Conservation (phyloP, 805 yeast species). For the Sugiyamaella smithiae region DNA sequence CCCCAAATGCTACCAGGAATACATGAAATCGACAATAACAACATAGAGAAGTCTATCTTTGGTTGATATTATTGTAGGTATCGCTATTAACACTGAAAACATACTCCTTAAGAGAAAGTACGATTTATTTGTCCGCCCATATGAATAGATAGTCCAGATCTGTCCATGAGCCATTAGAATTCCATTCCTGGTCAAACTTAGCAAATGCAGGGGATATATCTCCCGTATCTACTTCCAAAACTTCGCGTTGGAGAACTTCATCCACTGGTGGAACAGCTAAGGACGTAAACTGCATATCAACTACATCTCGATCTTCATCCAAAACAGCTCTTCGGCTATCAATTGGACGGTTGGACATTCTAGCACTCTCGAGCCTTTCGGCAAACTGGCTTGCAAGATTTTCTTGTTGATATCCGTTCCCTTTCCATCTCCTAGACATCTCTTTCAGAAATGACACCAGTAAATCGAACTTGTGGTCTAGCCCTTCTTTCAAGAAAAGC, state of each 20-base stretch:
- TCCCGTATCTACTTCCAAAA: not conserved
- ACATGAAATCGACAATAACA: conserved; percentile 5
- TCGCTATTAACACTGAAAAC: no score
- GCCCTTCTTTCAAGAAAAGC: not conserved
- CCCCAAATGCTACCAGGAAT: conserved; percentile 3
- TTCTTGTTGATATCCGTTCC: not conserved
- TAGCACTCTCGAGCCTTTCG: not conserved
- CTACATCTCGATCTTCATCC: not conserved
- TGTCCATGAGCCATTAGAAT: not conserved
- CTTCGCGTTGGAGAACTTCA: not conserved
- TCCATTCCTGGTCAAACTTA: not conserved
- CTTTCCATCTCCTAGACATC: conserved; percentile 18
- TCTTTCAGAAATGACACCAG: conserved; percentile 14
- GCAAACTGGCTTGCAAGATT: not conserved
- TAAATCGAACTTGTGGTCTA: conserved; percentile 9
- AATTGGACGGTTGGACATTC: not conserved
- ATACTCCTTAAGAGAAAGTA: no score
- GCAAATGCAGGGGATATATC: not conserved
- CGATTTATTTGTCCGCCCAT: not conserved
- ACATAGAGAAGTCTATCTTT: not conserved
- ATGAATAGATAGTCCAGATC: not conserved
- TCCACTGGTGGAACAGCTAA: not conserved
- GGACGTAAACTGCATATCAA: not conserved
- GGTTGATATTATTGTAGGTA: not conserved
- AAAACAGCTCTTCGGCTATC: not conserved